Evolutionary conservation across 768 basidiomycete genomes (phyloP), one percentile per base, ranked within the genome.

Genomic region (Amylocystis lapponica): DNA sequence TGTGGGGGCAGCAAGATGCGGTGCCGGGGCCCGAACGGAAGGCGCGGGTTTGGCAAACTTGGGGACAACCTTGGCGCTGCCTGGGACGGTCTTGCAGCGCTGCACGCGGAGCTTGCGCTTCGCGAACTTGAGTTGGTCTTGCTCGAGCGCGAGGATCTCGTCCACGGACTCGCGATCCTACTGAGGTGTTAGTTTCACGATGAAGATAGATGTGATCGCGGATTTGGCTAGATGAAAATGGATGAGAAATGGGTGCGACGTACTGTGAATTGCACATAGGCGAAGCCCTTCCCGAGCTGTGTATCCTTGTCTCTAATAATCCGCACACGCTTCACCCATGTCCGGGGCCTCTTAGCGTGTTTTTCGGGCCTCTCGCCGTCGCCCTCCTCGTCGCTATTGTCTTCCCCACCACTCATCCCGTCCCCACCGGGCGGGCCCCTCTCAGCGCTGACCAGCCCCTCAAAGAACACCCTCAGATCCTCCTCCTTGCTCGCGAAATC

Each of bases 271-370:
- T 91, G 83, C 16, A 98, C 81, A 56, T 97, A 96, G 9, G 86
- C 91, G 60, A 97, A 94, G 4, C 94, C 94, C 65, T 95, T 96
- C 11, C 94, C 95, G 12, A 97, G 75, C 52, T 92, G 91, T 1
- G 91, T 96, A 46, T 87, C 90, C 52, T 79, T 81, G 61, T 98
- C 95, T 36, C 89, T 75, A 39, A 96, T 75, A 53, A 96, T 80
- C 32, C 95, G 76, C n/a, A 96, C 91, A 27, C 78, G 79, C 7
- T 75, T 78, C 14, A 94, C 89, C 86, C 86, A 91, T 12, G 71
- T 61, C 31, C 62, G 61, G 6, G 58, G 57, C 48, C 69, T 75
- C 43, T 64, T 22, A 16, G 17, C 32, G 19, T 12, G 27, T 12
- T 23, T 22, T 7, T 20, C 36, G 8, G 53, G 53, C 1, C 60